phyloP scores from a whole-genome alignment of 2,329 filamentous ascomycete genomes.

The Xylaria sp. region DNA sequence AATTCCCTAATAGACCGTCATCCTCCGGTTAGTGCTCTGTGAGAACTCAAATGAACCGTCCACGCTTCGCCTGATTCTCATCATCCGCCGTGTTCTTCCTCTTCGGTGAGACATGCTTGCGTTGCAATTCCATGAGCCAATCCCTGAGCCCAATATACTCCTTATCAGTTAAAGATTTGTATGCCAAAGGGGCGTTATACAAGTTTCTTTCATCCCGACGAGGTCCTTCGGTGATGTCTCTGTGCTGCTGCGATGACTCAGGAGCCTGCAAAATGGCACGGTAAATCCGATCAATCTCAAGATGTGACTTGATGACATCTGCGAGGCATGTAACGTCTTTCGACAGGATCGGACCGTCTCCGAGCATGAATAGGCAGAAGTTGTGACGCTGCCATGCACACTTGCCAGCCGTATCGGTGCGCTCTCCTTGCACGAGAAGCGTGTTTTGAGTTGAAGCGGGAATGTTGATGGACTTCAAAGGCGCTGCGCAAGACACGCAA shows the following conservation, averaged over 20 bases:
- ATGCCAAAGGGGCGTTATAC: background rate
- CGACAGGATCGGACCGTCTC: background rate
- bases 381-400: background rate
- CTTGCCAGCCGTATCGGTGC: background rate
- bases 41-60: too few species aligned
- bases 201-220: background rate
- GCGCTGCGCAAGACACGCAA: background rate
- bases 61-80: too few species aligned
- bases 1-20: too few species aligned
- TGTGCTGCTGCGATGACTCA: background rate
- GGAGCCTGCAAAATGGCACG: background rate
- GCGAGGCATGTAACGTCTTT: background rate
- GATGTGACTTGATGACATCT: background rate
- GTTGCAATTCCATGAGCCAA: background rate
- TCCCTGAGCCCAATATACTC: background rate
- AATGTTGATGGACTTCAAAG: background rate
- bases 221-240: background rate
- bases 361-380: background rate
- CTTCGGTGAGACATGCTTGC: background rate
- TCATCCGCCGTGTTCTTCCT: too few species aligned
- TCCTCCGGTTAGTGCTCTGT: too few species aligned
- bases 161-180: background rate
- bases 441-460: background rate
- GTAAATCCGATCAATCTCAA: background rate
- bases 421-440: background rate